Base-by-base conservation (phyloP, 73 alveolate genomes). In the Breviolum minutum region DNA sequence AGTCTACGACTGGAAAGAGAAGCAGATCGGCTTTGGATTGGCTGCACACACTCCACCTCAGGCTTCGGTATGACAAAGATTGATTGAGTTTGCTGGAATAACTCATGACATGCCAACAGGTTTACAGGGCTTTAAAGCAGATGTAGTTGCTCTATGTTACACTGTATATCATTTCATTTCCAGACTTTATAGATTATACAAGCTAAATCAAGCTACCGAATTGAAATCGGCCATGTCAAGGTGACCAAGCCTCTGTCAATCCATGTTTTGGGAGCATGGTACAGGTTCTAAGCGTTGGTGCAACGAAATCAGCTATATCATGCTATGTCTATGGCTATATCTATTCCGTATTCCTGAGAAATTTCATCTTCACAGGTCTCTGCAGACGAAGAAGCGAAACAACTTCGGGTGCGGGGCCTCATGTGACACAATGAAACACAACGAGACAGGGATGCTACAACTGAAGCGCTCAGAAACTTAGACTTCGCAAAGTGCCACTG, bases 301-400 rank as follows among this genome's bases (percentile, higher is more conserved):
- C 3, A 40, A 40, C 54, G 3, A n/a, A n/a, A n/a, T n/a, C n/a
- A 66, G 74, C 17, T 66, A 13, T 66, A 13, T 66, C 74, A 11
- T 13, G 24, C 17, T 66, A 13, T 66, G 74, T 66, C 74, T 66
- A 13, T 66, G 11, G 74, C 17, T 66, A 40, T 40, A 40, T 40
- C 54, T 40, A 40, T 40, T 40, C 54, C 54, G 54, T 40, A 0
- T 40, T 68, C 4, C 32, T 24, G n/a, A 24, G 16, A 9, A 14
- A 19, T 73, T 24, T 62, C 62, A 69, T 20, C 48, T 13, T 20
- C 20, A 40, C 90, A 92, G 97, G 97, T 92, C 40, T 92, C 97
- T 29, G 97, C 97, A 30, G 97, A 92, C 89, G 97, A 92, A 27
- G 97, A 92, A 80, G 97, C 97, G 66, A 92, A 92, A 79, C 97